Evolutionary conservation across 805 yeast species (phyloP), one percentile per base, ranked within the genome.

Genomic region (Saturnispora halmiae): DNA sequence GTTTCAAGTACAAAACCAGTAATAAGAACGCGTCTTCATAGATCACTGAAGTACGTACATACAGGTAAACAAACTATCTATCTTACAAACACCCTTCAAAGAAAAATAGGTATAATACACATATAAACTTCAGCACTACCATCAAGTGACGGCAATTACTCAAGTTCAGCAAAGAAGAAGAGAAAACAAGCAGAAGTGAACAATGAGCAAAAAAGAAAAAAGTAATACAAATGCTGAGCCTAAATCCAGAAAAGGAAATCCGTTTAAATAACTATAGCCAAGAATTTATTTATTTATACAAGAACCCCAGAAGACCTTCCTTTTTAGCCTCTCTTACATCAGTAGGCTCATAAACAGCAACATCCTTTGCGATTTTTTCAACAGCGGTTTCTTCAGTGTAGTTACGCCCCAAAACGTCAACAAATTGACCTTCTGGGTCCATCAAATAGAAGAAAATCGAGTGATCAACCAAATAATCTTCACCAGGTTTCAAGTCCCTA

Each of bases 381-480:
- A 79, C 79, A 21, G 94, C 95, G 46, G 79, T 79, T 16, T 68
- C 70, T 20, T 87, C 88, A 43, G 79, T 84, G 51, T 79, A 84
- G 54, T 90, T 90, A 60, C 95, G 79, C 41, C 98, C 98, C 50
- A 90, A 68, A 6, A 92, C 97, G 59, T 90, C 96, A 36, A 90
- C 82, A 56, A 86, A 92, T 56, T 85, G 77, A 36, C 97, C 98
- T 58, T 92, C 96, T n/a, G 95, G 88, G 59, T 92, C 97, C 96
- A 92, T 90, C 53, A 92, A 67, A 56, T 92, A 92, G 64, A 90
- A 90, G 75, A 92, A 92, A 44, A 92, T 87, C 3, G 97, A 90
- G 63, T 92, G 98, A 58, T 92, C 98, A 25, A 92, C 98, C 46
- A 92, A 69, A 58, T 92, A 92, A 53, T 92, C 96, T 62, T 92